Base-by-base conservation (phyloP, 1,284 basidiomycete species). In the Phenoliferia sp. region DNA sequence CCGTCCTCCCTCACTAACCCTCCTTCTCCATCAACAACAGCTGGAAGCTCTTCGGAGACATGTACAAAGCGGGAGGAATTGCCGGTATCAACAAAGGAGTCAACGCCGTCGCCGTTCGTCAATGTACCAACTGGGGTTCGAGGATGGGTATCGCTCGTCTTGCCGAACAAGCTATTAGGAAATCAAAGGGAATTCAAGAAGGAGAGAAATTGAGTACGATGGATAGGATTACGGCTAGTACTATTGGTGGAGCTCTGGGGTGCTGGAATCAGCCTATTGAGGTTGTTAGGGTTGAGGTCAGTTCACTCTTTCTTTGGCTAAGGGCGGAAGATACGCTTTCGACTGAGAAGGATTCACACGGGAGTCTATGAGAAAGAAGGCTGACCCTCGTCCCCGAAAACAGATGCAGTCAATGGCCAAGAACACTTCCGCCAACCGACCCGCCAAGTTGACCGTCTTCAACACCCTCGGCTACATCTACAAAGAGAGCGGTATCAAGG, bases 261-360 rank as follows among this genome's bases (percentile, higher is more conserved):
- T 97, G 94, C 59, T 99, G 96, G 96, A 99, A 99, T 80, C 96
- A 99, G 67, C 96, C 96, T 56, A 99, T 99, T 75, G 96, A 99
- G 82, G 93, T 96, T 72, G 85, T 95, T 71, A 89, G 93, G 67
- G 92, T 95, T 48, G 92, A 95, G 84, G 89, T 89, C 19, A 6
- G 56, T 22, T n/a, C 19, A 19, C 35, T 59, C 59, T 52, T 3
- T 33, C 61, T 67, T 52, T 52, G 22, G 65, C 56, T 32, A 28
- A 34, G 9, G 56, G 5, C 33, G 50, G 54, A 16, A 56, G 17
- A 44, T 54, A 15, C 39, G 12, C 39, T 48, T 48, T 12, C 39
- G 39, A 44, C 22, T 44, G 39, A 44, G 39, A 44, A 44, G 39
- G 39, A 22, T 15, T 44, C 12, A 22, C 39, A 22, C 39, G 39